Percentiles rank a stretch among this genome's conserved stretches.
Evolutionary conservation across 352 stramenopile species (phyloP).

Genomic region (Pythium volutum): DNA sequence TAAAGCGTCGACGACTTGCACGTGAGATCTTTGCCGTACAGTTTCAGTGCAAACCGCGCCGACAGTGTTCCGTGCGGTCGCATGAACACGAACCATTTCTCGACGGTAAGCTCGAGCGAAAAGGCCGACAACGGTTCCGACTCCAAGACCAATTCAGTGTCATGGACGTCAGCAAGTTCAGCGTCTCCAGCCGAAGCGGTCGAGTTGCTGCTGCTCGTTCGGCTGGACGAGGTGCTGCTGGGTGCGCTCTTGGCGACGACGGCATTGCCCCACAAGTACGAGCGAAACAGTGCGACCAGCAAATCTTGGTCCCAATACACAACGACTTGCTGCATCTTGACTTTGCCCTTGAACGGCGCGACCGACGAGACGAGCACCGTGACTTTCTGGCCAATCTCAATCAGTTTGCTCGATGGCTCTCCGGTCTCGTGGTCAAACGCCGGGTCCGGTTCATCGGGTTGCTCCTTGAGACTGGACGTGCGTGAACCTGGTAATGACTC

Average conservation of each 20-base stretch:
- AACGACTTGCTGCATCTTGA: constrained; percentile 46
- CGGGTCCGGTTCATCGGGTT: constrained; percentile 32
- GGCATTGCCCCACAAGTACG: constrained; percentile 41
- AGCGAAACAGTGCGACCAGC: constrained; percentile 52
- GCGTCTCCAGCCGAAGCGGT: neutral
- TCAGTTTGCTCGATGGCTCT: constrained; percentile 41
- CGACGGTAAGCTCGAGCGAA: constrained; percentile 39
- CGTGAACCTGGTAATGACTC: constrained; percentile 22
- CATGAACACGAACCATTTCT: constrained; percentile 60
- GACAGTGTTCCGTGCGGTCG: constrained; percentile 40
- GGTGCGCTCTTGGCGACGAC: constrained; percentile 25
- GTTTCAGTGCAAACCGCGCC: constrained; percentile 37
- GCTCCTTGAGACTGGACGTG: constrained; percentile 20
- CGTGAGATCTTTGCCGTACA: constrained; percentile 36
- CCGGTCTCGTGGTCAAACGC: constrained; percentile 42
- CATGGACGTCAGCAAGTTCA: neutral
- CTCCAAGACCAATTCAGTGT: neutral
- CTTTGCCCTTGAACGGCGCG: constrained; percentile 47
- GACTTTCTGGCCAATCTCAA: constrained; percentile 56
- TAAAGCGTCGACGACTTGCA: constrained; percentile 43
- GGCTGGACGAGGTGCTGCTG: constrained; percentile 33
- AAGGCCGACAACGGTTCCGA: constrained; percentile 20
- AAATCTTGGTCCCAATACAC: constrained; percentile 77
- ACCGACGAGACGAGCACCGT: constrained; percentile 50
- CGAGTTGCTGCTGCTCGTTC: constrained; percentile 27